A percentile compares a stretch with the other conserved stretches of the same genome.
Conservation (phyloP, 2,329 filamentous ascomycete genomes). For the Tothia fuscella region DNA sequence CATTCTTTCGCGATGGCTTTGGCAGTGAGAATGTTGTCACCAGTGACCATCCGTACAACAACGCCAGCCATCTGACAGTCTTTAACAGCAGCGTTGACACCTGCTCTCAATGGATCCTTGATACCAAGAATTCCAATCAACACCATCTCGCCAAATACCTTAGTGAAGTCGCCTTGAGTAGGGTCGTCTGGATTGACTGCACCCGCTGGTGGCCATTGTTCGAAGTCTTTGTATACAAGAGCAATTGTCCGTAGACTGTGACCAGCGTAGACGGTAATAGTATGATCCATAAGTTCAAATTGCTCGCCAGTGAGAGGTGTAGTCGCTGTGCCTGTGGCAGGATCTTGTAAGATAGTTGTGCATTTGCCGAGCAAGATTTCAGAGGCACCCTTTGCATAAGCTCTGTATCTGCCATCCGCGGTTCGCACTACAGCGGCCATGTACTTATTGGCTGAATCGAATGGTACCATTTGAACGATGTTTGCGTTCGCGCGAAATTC, state of each 20-base stretch:
- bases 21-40: conserved; percentile 69
- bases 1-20: conserved; percentile 72
- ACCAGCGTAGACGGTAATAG: conserved; percentile 68
- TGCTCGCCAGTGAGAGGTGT: conserved; percentile 44
- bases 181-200: conserved; percentile 49
- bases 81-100: conserved; percentile 59
- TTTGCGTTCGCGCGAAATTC: conserved; percentile 51
- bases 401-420: conserved; percentile 41
- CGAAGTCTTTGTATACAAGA: conserved; percentile 72
- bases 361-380: conserved; percentile 38
- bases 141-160: conserved; percentile 59
- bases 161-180: conserved; percentile 52
- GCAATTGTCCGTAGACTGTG: conserved; percentile 76
- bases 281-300: conserved; percentile 44
- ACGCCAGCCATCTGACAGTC: conserved; percentile 67
- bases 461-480: conserved; percentile 44
- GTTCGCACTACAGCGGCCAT: conserved; percentile 55
- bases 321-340: conserved; percentile 42
- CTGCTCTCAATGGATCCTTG: conserved; percentile 64
- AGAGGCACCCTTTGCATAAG: conserved; percentile 41
- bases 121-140: conserved; percentile 68
- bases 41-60: conserved; percentile 77
- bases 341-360: conserved; percentile 45
- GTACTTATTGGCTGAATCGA: conserved; percentile 56
- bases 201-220: conserved; percentile 60